A percentile compares a stretch with the other conserved stretches of the same genome.
Evolutionary conservation across 1,284 basidiomycete genomes (phyloP).

Genomic region (Phylloboletellus chloephorus): DNA sequence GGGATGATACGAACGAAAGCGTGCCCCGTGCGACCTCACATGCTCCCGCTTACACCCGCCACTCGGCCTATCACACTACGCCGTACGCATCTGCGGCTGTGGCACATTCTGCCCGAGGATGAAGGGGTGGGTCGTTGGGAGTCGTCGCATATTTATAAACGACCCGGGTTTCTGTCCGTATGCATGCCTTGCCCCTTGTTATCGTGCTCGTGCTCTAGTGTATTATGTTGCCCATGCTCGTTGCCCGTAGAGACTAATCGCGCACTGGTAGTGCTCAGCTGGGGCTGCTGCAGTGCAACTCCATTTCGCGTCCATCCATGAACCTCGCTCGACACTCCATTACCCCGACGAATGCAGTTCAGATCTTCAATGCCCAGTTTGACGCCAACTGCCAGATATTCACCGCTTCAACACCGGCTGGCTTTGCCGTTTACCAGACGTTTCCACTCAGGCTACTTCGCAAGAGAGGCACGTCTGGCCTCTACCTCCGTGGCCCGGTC

Average conservation of each 20-base stretch:
- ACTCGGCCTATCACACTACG: slow-evolving; percentile 27
- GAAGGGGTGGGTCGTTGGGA: slow-evolving; percentile 6
- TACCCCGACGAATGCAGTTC: slow-evolving; percentile 70
- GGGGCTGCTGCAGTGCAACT: slow-evolving; percentile 11
- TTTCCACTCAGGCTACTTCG: slow-evolving; percentile 75
- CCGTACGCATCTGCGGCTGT: slow-evolving; percentile 24
- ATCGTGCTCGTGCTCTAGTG: slow-evolving; percentile 21
- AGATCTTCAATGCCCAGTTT: slow-evolving; percentile 74
- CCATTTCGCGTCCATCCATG: slow-evolving; percentile 45
- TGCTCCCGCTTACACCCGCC: slow-evolving; percentile 25
- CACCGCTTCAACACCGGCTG: slow-evolving; percentile 74
- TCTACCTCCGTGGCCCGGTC: slow-evolving; percentile 4
- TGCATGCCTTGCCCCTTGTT: slow-evolving; percentile 21
- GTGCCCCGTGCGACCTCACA: slow-evolving; percentile 28
- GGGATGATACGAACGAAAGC: slow-evolving; percentile 56
- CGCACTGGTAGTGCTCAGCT: slow-evolving; percentile 22
- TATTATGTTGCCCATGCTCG: slow-evolving; percentile 12
- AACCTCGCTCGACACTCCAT: slow-evolving; percentile 87
- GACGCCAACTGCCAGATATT: slow-evolving; percentile 77
- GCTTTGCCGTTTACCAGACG: slow-evolving; percentile 83
- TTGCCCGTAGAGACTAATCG: slow-evolving; percentile 16
- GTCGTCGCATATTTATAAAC: slow-evolving; percentile 22
- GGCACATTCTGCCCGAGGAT: slow-evolving; percentile 31
- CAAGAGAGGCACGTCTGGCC: slow-evolving; percentile 60
- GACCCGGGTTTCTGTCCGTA: slow-evolving; percentile 17